A percentile compares a stretch with the other conserved stretches of the same genome.
Conservation (phyloP, 768 basidiomycete species). For the Exidia glandulosa region DNA sequence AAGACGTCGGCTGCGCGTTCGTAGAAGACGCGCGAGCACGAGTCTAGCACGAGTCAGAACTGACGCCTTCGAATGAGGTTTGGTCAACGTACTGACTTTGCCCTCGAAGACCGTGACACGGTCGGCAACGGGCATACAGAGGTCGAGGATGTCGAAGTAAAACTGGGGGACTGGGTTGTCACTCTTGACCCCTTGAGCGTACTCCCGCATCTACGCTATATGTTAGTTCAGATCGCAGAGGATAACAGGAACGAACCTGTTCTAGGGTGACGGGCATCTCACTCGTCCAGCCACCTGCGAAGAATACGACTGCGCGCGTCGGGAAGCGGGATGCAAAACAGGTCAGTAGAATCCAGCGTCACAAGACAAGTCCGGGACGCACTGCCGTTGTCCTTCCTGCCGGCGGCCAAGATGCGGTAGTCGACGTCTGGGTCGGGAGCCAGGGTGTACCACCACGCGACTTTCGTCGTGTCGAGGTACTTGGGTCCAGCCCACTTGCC, state of each 20-base stretch:
- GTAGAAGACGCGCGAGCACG: slow-evolving; percentile 15
- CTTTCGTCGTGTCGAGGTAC: slow-evolving; percentile 1
- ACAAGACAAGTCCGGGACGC: too few species aligned
- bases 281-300: background rate
- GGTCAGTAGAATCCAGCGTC: too few species aligned
- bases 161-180: slow-evolving; percentile 14
- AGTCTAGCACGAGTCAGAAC: background rate
- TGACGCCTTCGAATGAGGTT: slow-evolving; percentile 10
- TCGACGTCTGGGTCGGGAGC: slow-evolving; percentile 4
- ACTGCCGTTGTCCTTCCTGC: slow-evolving; percentile 6
- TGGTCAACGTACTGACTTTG: background rate
- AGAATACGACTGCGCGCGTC: slow-evolving; percentile 7
- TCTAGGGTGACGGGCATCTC: background rate
- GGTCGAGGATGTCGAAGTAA: slow-evolving; percentile 16
- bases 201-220: background rate
- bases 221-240: background rate
- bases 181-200: background rate
- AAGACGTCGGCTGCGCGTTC: slow-evolving; percentile 13
- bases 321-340: too few species aligned
- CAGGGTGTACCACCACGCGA: slow-evolving; percentile 6
- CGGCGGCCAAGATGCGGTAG: slow-evolving; percentile 4
- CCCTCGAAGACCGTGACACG: background rate
- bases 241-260: background rate
- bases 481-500: background rate
- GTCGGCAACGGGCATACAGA: slow-evolving; percentile 17